Percentiles rank a stretch among this genome's conserved stretches.
Conservation (phyloP, 768 basidiomycete species). For the Amyloporia xantha region DNA sequence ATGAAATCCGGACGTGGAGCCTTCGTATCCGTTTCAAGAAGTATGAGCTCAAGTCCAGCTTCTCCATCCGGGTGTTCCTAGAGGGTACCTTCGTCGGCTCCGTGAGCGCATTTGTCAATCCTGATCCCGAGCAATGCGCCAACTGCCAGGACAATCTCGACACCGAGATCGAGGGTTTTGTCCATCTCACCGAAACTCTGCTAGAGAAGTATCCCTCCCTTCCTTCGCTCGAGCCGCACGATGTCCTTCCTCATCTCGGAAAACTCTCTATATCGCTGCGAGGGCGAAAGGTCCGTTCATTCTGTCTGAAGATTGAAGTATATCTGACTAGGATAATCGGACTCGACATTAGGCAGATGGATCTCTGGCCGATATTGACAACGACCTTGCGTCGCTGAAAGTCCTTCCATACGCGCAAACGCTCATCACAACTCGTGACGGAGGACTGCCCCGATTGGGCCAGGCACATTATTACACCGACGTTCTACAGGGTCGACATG, state of each 20-base stretch:
- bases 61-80: conserved; percentile 42
- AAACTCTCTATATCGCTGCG: not conserved
- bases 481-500: conserved; percentile 1
- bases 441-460: conserved; percentile 1
- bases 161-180: conserved; percentile 14
- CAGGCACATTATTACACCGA: not conserved
- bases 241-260: conserved; percentile 7
- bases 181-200: conserved; percentile 13
- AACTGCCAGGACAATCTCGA: conserved; percentile 28
- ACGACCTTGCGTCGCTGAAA: conserved; percentile 5
- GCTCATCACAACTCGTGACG: not conserved
- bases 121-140: conserved; percentile 27
- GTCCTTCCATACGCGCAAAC: not conserved
- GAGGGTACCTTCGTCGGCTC: conserved; percentile 39
- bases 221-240: conserved; percentile 3
- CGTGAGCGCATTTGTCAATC: conserved; percentile 37
- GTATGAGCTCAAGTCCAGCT: conserved; percentile 37
- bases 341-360: conserved; percentile 5
- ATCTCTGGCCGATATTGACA: not conserved
- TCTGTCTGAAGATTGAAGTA: not conserved
- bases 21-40: conserved; percentile 36
- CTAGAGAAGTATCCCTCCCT: conserved; percentile 1
- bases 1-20: conserved; percentile 32
- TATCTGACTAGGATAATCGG: not conserved
- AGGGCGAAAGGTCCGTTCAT: conserved; percentile 1